These are phyloP conservation scores for Apocynum venetum DNA, from an alignment of 257 asterid species.

Conservation along the genomic window DNA sequence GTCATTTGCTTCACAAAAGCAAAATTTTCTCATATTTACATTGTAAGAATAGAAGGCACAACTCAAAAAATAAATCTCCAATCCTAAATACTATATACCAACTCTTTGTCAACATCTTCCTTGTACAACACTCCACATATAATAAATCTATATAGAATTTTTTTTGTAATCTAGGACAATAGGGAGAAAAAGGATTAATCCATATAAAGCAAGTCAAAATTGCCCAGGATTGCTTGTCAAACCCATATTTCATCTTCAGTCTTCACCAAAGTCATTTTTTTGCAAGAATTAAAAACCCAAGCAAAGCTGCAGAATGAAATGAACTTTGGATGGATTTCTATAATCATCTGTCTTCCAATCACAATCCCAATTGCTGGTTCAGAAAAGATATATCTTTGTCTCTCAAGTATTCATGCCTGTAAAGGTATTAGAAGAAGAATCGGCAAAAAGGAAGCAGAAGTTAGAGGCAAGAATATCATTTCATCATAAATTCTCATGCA, in stretches of 20 bases:
- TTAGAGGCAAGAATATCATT: neutral
- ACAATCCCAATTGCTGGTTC: neutral
- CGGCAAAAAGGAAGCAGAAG: neutral
- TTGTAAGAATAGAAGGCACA: neutral
- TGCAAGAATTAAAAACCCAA: neutral
- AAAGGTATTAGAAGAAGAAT: neutral
- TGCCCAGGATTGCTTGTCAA: neutral
- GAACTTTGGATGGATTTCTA: neutral
- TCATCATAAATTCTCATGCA: neutral
- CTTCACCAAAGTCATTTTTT: neutral
- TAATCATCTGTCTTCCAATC: neutral
- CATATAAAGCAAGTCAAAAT: slow-evolving; percentile 8
- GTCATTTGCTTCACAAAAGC: neutral
- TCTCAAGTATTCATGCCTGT: slow-evolving; percentile 9
- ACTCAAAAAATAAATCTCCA: neutral
- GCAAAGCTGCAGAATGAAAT: neutral
- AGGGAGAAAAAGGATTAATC: neutral
- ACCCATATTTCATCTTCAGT: neutral
- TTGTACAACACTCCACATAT: neutral
- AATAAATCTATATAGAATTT: neutral
- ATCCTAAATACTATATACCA: neutral
- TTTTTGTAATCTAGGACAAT: neutral
- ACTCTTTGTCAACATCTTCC: neutral
- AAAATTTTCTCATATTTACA: neutral
- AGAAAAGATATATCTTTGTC: neutral